Conservation (phyloP, 2,329 filamentous ascomycete species). For the Cadophora sp. region DNA sequence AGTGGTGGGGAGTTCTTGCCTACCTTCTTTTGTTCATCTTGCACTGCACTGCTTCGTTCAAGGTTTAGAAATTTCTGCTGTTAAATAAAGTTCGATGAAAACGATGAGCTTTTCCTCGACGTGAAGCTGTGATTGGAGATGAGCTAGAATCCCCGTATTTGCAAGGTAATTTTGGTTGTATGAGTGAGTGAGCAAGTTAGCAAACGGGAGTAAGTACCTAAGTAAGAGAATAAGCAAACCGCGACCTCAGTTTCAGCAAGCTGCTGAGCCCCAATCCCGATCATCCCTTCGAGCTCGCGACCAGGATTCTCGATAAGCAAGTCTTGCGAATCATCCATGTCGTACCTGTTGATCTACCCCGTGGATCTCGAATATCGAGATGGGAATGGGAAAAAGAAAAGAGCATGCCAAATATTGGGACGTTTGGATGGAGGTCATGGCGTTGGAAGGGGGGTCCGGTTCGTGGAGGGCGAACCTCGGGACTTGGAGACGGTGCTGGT, state of each 20-base stretch:
- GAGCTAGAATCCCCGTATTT: not conserved
- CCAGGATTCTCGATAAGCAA: not conserved
- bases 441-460: not conserved
- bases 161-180: too few species aligned
- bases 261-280: not conserved
- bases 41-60: not conserved
- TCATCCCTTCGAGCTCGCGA: not conserved
- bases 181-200: too few species aligned
- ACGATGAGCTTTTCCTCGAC: not conserved
- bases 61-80: not conserved
- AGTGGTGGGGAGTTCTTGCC: not conserved
- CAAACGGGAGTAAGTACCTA: not conserved
- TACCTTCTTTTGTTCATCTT: not conserved
- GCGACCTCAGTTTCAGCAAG: not conserved
- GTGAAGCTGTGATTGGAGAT: not conserved
- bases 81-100: not conserved
- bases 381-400: not conserved
- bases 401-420: not conserved
- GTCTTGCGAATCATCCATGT: slow-evolving; percentile 9
- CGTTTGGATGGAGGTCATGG: not conserved
- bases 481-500: not conserved
- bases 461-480: not conserved
- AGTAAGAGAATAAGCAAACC: not conserved
- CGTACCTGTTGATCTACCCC: too few species aligned
- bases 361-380: not conserved